Conservation (phyloP, 208 protist genomes). For the Crithidia mellificae region DNA sequence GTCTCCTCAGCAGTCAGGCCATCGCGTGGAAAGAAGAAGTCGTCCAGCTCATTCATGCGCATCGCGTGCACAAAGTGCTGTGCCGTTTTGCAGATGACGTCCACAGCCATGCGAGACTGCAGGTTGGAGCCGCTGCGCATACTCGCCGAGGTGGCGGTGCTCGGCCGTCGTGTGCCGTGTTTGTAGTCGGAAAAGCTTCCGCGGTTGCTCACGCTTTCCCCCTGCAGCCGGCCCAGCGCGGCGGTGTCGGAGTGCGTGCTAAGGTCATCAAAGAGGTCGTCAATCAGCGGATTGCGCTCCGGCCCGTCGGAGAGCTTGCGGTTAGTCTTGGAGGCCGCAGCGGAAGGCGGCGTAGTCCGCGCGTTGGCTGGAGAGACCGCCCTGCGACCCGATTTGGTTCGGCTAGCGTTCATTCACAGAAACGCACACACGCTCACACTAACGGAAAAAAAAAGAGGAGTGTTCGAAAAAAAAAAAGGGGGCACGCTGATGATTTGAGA, state of each 20-base stretch:
- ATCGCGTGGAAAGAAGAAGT: slow-evolving; percentile 25
- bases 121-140: not conserved
- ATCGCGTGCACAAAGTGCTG: slow-evolving; percentile 63
- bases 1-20: slow-evolving; percentile 21
- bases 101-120: slow-evolving; percentile 12
- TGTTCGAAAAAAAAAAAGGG: not conserved
- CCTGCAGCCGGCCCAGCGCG: slow-evolving; percentile 4
- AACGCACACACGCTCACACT: not conserved
- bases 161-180: not conserved
- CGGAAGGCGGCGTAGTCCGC: not conserved
- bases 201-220: slow-evolving; percentile 19
- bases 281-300: slow-evolving; percentile 43
- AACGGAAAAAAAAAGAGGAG: slow-evolving; percentile 1
- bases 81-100: slow-evolving; percentile 33
- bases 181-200: slow-evolving; percentile 11
- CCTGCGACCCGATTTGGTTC: slow-evolving; percentile 8
- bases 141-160: slow-evolving; percentile 6
- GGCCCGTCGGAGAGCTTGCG: slow-evolving; percentile 1
- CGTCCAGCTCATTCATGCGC: slow-evolving; percentile 44
- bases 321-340: not conserved
- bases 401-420: slow-evolving; percentile 11
- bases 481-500: no score
- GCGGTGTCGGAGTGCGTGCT: not conserved
- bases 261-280: slow-evolving; percentile 41
- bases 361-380: slow-evolving; percentile 4